Evolutionary conservation across 805 yeast genomes (phyloP), one percentile per base, ranked within the genome.

Genomic region (Torulaspora franciscae): DNA sequence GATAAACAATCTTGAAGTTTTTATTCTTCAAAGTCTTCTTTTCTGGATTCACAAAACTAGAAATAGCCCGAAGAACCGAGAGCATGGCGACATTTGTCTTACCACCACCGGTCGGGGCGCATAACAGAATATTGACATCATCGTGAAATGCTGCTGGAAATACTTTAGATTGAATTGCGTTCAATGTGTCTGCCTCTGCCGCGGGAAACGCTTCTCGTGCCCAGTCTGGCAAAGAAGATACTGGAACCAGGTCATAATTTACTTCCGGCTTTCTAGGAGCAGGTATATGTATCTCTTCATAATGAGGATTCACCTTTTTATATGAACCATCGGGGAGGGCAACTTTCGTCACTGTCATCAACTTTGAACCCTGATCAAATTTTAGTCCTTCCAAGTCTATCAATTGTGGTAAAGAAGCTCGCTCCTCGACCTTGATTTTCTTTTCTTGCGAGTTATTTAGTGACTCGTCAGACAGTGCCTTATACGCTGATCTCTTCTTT

Each of bases 31-130:
- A 62, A n/a, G 70, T 65, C 0, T 82, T 83, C 24, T 72, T 67
- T 1, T 55, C 58, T 4, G 57, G 57, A 37, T 72, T 66, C 56
- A 83, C 68, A 58, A 66, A 76, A 38, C 81, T 73, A 0, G 77
- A 67, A 15, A 90, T 60, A 0, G 84, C 70, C 39, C 83, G 67
- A n/a, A 90, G 68, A 4, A 86, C 73, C 0, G 96, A 72, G 37
- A 93, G 66, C 81, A 93, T 78, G 0, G 99, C 99, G 24, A 93
- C 96, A 62, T 93, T 93, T 17, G 99, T 91, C 62, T 91, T 91
- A 69, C 99, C 99, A 2, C 96, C 96, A 69, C 99, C 99, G 0
- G 99, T 91, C 6, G 99, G 99, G 1, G 99, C 98, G 74, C 98
- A 91, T 54, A 91, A 69, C 13, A 91, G 68, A 32, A 93, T 61